A percentile compares a stretch with the other conserved stretches of the same genome.
Evolutionary conservation across 768 basidiomycete species (phyloP).

Genomic region (Russula vinacea): DNA sequence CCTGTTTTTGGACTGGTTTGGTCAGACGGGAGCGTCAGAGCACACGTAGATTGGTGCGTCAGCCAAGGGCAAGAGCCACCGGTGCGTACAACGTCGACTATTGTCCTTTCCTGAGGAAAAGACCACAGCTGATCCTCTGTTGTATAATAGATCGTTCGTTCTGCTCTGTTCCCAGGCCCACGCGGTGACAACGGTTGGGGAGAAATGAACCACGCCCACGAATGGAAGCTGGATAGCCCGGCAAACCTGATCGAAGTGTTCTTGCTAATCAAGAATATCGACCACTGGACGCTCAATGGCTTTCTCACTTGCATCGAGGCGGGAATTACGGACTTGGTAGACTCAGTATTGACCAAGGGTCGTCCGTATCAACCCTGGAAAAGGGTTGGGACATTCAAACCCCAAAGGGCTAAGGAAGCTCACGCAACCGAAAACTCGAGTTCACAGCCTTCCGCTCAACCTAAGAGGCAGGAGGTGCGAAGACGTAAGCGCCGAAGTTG

Average conservation of each 20-base stretch:
- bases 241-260: conserved; percentile 49
- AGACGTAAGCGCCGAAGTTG: conserved; percentile 17
- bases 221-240: conserved; percentile 49
- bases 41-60: conserved; percentile 56
- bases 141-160: conserved; percentile 43
- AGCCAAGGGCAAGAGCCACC: conserved; percentile 11
- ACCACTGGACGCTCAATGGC: conserved; percentile 46
- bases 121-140: background rate
- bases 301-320: conserved; percentile 43
- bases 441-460: conserved; percentile 15
- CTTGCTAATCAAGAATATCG: conserved; percentile 52
- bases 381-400: conserved; percentile 36
- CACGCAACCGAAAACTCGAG: conserved; percentile 41
- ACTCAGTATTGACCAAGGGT: conserved; percentile 37
- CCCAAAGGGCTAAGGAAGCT: conserved; percentile 26
- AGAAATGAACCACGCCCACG: conserved; percentile 40
- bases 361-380: conserved; percentile 49
- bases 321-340: conserved; percentile 41
- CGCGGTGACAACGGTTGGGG: conserved; percentile 26
- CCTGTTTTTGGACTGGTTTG: conserved; percentile 56
- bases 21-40: conserved; percentile 50
- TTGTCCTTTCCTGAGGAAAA: background rate
- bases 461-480: conserved; percentile 7
- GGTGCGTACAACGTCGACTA: conserved; percentile 3
- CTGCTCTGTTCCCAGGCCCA: conserved; percentile 45